Evolutionary conservation across 2,329 filamentous ascomycete species (phyloP).

Genomic region (Microdochium nivale): DNA sequence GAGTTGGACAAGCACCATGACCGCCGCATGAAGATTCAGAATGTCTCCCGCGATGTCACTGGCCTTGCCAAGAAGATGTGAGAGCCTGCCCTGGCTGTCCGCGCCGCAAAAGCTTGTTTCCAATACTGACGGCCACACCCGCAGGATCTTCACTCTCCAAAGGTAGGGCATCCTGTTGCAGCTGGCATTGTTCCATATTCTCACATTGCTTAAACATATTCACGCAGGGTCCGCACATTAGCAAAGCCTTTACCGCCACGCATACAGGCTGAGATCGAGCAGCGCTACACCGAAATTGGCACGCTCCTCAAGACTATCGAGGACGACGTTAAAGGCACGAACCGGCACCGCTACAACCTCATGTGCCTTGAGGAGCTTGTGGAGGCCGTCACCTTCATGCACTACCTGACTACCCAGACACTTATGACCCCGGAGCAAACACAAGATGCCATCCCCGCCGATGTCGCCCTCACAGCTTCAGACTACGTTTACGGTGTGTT

Average conservation of each 20-base stretch:
- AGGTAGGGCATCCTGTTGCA: conserved; percentile 39
- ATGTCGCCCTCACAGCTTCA: conserved; percentile 61
- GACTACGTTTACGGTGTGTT: conserved; percentile 91
- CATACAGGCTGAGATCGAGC: conserved; percentile 61
- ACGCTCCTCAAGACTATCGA: conserved; percentile 59
- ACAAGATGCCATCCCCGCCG: conserved; percentile 33
- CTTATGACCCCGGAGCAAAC: conserved; percentile 63
- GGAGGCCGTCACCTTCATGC: conserved; percentile 80
- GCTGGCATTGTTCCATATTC: background rate
- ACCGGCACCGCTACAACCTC: conserved; percentile 79
- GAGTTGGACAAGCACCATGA: conserved; percentile 95
- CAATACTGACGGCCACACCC: background rate
- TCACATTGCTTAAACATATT: conserved; percentile 4
- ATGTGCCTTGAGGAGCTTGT: conserved; percentile 90
- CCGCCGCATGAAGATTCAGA: conserved; percentile 80
- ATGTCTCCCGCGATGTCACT: conserved; percentile 86
- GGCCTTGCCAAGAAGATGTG: conserved; percentile 96
- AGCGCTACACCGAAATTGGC: conserved; percentile 63
- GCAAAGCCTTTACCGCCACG: conserved; percentile 55
- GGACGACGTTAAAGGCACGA: conserved; percentile 67
- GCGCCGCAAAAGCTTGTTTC: background rate
- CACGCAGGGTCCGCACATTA: conserved; percentile 52
- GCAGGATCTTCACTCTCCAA: conserved; percentile 76
- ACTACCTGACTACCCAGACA: conserved; percentile 73
- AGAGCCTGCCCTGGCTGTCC: conserved; percentile 14